phyloP scores from a whole-genome alignment of 768 basidiomycete species.

The Mycena pura region DNA sequence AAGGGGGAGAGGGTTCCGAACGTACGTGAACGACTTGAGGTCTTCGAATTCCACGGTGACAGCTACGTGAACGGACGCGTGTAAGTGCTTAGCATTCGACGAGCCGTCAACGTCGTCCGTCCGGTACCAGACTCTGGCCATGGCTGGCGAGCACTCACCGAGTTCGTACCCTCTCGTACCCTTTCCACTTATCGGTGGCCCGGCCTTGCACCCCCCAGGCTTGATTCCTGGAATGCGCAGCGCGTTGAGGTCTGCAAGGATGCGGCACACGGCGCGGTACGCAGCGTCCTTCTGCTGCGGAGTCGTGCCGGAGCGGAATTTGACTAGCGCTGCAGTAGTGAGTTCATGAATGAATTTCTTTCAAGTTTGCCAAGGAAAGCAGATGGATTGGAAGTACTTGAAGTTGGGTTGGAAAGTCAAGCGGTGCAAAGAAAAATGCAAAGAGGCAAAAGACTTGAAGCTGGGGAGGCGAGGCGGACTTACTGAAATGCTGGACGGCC shows the following conservation, averaged over 20 bases:
- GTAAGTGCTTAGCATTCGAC: too few species aligned
- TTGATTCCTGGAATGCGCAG: slow-evolving; percentile 18
- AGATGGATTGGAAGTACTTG: too few species aligned
- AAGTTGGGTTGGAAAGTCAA: neutral
- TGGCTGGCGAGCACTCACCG: neutral
- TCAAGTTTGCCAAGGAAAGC: too few species aligned
- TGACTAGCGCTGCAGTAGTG: slow-evolving; percentile 17
- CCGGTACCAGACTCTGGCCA: too few species aligned
- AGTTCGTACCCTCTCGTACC: slow-evolving; percentile 23
- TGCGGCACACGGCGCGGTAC: slow-evolving; percentile 4
- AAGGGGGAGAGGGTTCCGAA: neutral
- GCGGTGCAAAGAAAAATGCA: neutral
- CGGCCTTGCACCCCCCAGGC: slow-evolving; percentile 14
- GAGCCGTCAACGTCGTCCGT: too few species aligned
- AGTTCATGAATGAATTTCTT: too few species aligned
- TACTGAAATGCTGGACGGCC: slow-evolving; percentile 24
- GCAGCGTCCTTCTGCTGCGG: slow-evolving; percentile 17
- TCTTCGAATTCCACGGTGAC: slow-evolving; percentile 24
- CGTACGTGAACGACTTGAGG: slow-evolving; percentile 14
- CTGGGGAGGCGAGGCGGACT: too few species aligned
- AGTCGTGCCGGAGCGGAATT: slow-evolving; percentile 18
- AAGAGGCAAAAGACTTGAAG: neutral
- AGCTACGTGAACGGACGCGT: neutral
- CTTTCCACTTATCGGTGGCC: slow-evolving; percentile 11
- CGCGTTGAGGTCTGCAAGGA: too few species aligned